Conservation (phyloP, 805 yeast species). For the Candida dendrica region DNA sequence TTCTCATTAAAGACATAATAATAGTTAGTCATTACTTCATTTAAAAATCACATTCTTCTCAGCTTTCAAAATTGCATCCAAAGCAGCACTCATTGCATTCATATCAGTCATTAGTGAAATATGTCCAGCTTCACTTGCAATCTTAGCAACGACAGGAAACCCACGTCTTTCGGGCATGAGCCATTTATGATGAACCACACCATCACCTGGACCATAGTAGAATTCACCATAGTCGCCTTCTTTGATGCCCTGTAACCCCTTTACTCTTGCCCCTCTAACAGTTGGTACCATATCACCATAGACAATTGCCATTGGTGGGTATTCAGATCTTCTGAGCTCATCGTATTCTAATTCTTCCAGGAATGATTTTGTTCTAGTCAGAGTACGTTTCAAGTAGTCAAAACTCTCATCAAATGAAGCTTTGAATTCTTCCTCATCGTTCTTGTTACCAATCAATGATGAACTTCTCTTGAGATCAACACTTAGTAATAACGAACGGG, state of each 20-base stretch:
- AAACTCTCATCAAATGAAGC: conserved; percentile 46
- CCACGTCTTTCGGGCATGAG: conserved; percentile 73
- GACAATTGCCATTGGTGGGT: conserved; percentile 81
- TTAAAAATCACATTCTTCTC: conserved; percentile 25
- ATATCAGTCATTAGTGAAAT: conserved; percentile 73
- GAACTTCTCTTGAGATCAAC: conserved; percentile 14
- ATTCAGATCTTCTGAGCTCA: conserved; percentile 32
- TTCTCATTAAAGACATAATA: background rate
- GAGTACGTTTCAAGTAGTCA: conserved; percentile 54
- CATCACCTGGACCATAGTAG: conserved; percentile 87
- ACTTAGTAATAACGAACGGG: conserved; percentile 2
- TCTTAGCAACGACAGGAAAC: conserved; percentile 63
- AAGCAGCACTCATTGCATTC: conserved; percentile 63
- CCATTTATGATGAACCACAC: conserved; percentile 81
- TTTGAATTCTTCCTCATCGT: conserved; percentile 13
- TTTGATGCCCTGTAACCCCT: conserved; percentile 51
- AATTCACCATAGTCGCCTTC: conserved; percentile 66
- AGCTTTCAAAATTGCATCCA: conserved; percentile 54
- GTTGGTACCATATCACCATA: conserved; percentile 83
- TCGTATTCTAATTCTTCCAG: conserved; percentile 48
- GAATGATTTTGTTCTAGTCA: conserved; percentile 53
- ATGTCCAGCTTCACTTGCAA: conserved; percentile 65
- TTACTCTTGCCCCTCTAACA: conserved; percentile 70
- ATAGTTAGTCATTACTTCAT: background rate
- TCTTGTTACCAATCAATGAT: conserved; percentile 3